Conservation (phyloP, 805 yeast species). For the Suhomyces emberorum region DNA sequence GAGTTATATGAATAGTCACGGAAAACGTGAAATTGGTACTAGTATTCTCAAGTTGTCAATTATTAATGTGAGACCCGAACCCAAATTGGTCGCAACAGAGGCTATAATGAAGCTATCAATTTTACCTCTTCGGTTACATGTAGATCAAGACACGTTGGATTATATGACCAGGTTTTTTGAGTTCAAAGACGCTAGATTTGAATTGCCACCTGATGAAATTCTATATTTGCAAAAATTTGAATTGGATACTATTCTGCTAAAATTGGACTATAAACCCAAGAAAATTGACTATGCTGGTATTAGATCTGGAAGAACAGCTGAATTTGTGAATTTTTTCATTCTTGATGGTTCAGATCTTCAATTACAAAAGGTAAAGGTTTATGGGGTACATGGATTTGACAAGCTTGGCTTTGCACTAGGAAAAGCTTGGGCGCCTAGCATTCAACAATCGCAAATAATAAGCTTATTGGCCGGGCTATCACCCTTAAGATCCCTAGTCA, state of each 20-base stretch:
- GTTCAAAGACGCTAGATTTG: constrained; percentile 70
- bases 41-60: constrained; percentile 57
- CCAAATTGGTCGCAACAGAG: constrained; percentile 66
- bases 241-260: constrained; percentile 56
- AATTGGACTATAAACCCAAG: constrained; percentile 89
- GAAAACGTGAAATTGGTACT: constrained; percentile 66
- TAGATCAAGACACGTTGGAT: constrained; percentile 92
- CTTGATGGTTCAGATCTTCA: constrained; percentile 80
- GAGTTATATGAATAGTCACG: constrained; percentile 64
- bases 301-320: constrained; percentile 81
- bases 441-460: constrained; percentile 72
- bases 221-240: constrained; percentile 66
- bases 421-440: constrained; percentile 85
- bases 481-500: constrained; percentile 73
- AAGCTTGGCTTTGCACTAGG: constrained; percentile 54
- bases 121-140: constrained; percentile 75
- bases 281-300: constrained; percentile 81
- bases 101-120: constrained; percentile 50
- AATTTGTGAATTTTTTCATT: constrained; percentile 83
- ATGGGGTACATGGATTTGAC: constrained; percentile 77
- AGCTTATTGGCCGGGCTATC: constrained; percentile 83
- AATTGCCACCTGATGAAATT: constrained; percentile 61
- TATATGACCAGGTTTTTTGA: constrained; percentile 76
- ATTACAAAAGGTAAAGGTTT: constrained; percentile 56
- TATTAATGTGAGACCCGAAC: constrained; percentile 62